Evolutionary conservation across 2,329 filamentous ascomycete species (phyloP).

Genomic region (Sporothrix dimorphospora): DNA sequence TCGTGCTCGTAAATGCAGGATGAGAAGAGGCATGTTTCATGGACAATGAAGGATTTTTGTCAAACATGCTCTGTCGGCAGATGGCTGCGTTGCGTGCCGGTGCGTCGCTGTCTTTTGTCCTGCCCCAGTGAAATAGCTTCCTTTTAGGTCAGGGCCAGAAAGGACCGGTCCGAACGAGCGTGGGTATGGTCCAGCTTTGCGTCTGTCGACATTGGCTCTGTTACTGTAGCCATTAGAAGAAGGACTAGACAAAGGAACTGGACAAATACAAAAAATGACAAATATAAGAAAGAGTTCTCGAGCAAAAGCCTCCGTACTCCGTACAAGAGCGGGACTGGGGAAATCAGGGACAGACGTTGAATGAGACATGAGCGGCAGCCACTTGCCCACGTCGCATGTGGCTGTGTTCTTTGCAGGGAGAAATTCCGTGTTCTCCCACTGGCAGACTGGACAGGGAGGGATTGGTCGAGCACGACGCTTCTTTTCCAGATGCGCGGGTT

Average conservation of each 20-base stretch:
- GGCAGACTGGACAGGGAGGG: not conserved
- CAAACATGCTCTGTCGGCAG: not conserved
- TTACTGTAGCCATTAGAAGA: not conserved
- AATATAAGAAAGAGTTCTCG: not conserved
- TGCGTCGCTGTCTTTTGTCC: not conserved
- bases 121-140: not conserved
- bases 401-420: not conserved
- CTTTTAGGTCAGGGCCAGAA: not conserved
- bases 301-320: not conserved
- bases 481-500: not conserved
- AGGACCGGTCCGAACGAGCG: not conserved
- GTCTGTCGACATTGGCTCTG: not conserved
- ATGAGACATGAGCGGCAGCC: not conserved
- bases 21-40: not conserved
- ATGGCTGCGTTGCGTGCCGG: not conserved
- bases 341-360: not conserved
- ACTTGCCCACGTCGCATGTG: not conserved
- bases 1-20: conserved; percentile 1
- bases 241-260: not conserved
- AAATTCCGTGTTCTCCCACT: not conserved
- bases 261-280: not conserved
- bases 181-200: not conserved
- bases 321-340: not conserved
- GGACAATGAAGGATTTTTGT: not conserved
- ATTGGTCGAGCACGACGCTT: not conserved